Evolutionary conservation across 257 asterid species (phyloP), one percentile per base, ranked within the genome.

Genomic region (Plantago major): DNA sequence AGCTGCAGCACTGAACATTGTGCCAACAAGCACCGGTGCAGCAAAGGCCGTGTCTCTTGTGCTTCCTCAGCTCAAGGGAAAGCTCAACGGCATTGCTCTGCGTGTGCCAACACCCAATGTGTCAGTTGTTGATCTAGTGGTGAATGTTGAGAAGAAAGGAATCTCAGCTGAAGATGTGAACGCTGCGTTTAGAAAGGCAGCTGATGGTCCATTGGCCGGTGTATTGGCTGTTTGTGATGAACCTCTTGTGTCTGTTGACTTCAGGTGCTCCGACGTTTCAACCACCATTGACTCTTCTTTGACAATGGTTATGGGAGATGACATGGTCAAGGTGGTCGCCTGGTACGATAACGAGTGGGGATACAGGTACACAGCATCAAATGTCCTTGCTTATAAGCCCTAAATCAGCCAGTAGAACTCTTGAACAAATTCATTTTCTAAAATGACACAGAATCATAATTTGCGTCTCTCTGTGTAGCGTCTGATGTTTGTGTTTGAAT

Each of bases 301-400:
- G 84, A 91, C 98, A 2, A 91, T 91, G 98, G 96, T 91, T 0
- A 91, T 91, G 96, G 96, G 96, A 68, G 96, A 84, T 59, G 96
- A 91, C 68, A 91, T 91, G 96, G 91, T 91, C 18, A 91, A 90
- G 80, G 98, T 88, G 43, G 88, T 90, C n/a, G 98, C 98, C 6
- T 90, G 98, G 98, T 90, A 90, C 28, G 98, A 90, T 72, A 90
- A 90, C 22, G 98, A 90, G 75, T 90, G 96, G 98, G 98, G 98
- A 65, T 90, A 90, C 81, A 90, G 96, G 96, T 81, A 83, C 3
- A 62, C 4, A 13, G 45, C 33, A 14, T 19, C 33, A 49, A 37
- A 12, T 11, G 6, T 9, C 7, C 14, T 61, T n/a, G n/a, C n/a
- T n/a, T n/a, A n/a, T n/a, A n/a, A n/a, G n/a, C n/a, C n/a, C n/a